Base-by-base conservation (phyloP, 1,139 yeast species). In the Debaryomyces singareniensis region DNA sequence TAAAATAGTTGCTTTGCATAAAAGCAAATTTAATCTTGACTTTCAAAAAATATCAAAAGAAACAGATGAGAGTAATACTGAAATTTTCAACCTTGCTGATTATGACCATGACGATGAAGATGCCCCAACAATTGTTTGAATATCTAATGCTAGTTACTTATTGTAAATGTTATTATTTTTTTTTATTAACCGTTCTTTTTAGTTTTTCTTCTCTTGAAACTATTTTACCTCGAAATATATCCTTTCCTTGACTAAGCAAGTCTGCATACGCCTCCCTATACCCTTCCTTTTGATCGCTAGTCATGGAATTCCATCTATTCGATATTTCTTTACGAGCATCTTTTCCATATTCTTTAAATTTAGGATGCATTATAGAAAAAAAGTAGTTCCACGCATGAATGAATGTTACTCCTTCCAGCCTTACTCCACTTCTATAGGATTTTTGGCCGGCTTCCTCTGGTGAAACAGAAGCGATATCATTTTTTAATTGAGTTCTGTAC, bases 371-470 rank as follows among this genome's bases (percentile, higher is more conserved):
- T 16, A 45, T 34, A 13, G 56, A 43, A 31, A 47, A 39, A 35
- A 39, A 58, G 35, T 57, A 60, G 42, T 57, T 59, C 64, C 66
- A 58, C 1, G 65, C 65, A 30, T 58, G 53, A 11, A 51, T 53
- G 36, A 47, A 46, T 7, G 56, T 51, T 15, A 58, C 44, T 7
- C 14, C 14, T 12, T 13, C 14, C 13, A 23, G 14, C 11, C 7
- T 13, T 14, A 25, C 25, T 21, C 29, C 30, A 13, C 24, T 9
- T 31, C 40, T 28, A 16, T 31, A 18, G 4, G 29, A 16, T 5
- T 35, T 20, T 20, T 35, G 29, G 12, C 26, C 32, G 7, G 28
- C 18, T 6, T 14, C 15, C 15, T 20, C 10, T 13, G 27, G 21
- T 25, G 26, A 25, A 15, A 10, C 32, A 18, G 18, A 28, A 3